Conservation (phyloP, 306 rosid species). For the Sesbania bispinosa region DNA sequence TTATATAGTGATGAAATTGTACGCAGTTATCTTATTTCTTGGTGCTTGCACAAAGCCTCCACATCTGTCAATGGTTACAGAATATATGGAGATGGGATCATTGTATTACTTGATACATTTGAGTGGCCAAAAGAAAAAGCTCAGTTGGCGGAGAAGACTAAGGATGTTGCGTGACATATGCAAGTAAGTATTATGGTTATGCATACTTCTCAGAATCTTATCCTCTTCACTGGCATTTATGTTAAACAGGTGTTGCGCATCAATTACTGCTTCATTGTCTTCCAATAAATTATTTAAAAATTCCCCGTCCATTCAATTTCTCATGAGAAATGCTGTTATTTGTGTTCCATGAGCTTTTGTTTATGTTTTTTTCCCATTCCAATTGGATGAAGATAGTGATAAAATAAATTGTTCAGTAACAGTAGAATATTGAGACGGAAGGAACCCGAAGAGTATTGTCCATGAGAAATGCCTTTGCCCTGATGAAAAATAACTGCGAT, state of each 20-base stretch:
- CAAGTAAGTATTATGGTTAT: constrained; percentile 50
- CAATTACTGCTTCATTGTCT: background rate
- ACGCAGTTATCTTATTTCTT: constrained; percentile 95
- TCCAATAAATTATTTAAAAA: constrained; percentile 9
- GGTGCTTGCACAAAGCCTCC: constrained; percentile 99
- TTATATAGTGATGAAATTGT: constrained; percentile 28
- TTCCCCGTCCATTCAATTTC: background rate
- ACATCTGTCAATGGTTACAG: constrained; percentile 92
- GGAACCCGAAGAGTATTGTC: background rate
- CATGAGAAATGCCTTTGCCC: background rate
- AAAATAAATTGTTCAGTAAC: background rate
- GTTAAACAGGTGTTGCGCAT: constrained; percentile 2
- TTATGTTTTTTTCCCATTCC: background rate
- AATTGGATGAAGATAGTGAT: background rate
- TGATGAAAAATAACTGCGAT: background rate
- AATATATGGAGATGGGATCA: constrained; percentile 97
- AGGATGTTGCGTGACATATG: constrained; percentile 95
- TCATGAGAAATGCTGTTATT: background rate
- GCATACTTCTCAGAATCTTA: constrained; percentile 1
- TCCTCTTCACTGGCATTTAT: constrained; percentile 17
- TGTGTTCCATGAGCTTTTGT: background rate
- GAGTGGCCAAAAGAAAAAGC: constrained; percentile 91
- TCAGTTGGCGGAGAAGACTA: constrained; percentile 83
- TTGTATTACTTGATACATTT: constrained; percentile 86
- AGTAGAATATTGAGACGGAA: background rate